A percentile compares a stretch with the other conserved stretches of the same genome.
These are phyloP conservation scores for Tagetes patula DNA, from an alignment of 129 eudicot genomes.

Conservation along the genomic window DNA sequence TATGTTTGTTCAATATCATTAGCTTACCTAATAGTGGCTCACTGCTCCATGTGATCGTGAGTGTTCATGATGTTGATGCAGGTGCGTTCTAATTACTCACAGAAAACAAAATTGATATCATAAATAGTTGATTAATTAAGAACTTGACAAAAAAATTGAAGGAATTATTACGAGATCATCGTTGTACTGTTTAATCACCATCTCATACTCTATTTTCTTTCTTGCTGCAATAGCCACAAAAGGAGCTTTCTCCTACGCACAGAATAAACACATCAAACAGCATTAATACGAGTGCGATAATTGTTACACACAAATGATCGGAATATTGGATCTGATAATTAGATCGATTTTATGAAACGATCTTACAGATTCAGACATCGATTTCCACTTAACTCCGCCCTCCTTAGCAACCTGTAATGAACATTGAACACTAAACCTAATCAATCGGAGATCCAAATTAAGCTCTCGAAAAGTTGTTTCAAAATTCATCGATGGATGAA, in stretches of 20 bases:
- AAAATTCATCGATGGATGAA: background rate
- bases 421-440: background rate
- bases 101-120: background rate
- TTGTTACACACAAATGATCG: background rate
- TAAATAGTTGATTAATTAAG: background rate
- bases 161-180: conserved; percentile 29
- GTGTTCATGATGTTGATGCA: conserved; percentile 23
- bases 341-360: conserved; percentile 13
- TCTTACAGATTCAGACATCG: conserved; percentile 48
- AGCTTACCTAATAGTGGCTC: no score
- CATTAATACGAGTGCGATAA: background rate
- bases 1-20: no score
- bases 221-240: conserved; percentile 42
- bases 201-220: conserved; percentile 46
- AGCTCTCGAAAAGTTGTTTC: conserved; percentile 4
- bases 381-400: conserved; percentile 49
- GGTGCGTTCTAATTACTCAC: conserved; percentile 23
- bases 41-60: no score
- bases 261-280: background rate
- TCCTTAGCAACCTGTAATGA: conserved; percentile 41
- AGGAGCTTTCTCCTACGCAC: conserved; percentile 53
- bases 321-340: background rate
- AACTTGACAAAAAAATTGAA: background rate
- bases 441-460: conserved; percentile 2
- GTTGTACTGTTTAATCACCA: conserved; percentile 36